phyloP scores from a whole-genome alignment of 1,284 basidiomycete genomes.

The Cutaneotrichosporon spelunceum region DNA sequence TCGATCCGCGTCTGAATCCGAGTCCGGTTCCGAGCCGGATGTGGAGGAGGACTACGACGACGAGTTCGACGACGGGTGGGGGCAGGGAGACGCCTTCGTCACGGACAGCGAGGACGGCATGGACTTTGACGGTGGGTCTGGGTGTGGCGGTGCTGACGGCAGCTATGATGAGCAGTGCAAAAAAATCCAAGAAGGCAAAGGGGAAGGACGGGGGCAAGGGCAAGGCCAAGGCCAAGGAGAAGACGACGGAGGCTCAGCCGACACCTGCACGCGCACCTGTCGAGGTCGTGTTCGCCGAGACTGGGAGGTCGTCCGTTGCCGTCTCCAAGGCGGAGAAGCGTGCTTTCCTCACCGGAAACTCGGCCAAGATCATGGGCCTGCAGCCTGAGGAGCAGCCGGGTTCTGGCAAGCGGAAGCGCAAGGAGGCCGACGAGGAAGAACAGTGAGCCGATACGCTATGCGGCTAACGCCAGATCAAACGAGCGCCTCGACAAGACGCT shows the following conservation, averaged over 20 bases:
- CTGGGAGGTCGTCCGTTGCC: background rate
- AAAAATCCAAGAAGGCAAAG: constrained; percentile 3
- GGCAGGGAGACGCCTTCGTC: constrained; percentile 40
- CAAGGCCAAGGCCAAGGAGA: constrained; percentile 10
- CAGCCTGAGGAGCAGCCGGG: constrained; percentile 28
- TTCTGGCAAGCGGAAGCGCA: constrained; percentile 26
- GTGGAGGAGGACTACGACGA: constrained; percentile 34
- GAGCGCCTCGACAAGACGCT: constrained; percentile 49
- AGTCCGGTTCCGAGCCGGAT: constrained; percentile 11
- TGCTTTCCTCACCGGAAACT: constrained; percentile 48
- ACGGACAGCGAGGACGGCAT: constrained; percentile 44
- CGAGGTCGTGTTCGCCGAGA: constrained; percentile 46
- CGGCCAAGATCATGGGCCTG: constrained; percentile 49
- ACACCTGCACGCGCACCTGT: background rate
- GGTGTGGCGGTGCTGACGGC: too few relatives aligned
- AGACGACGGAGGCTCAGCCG: background rate
- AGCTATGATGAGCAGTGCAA: constrained; percentile 10
- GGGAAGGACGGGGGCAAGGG: background rate
- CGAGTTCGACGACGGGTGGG: constrained; percentile 47
- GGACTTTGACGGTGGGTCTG: constrained; percentile 7
- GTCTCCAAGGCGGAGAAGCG: constrained; percentile 44
- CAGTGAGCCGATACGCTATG: constrained; percentile 23
- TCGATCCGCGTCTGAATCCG: background rate
- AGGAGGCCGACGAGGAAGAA: constrained; percentile 39
- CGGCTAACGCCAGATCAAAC: constrained; percentile 34